Conservation (phyloP, 2,329 filamentous ascomycete species). For the Aspergillus melleus region DNA sequence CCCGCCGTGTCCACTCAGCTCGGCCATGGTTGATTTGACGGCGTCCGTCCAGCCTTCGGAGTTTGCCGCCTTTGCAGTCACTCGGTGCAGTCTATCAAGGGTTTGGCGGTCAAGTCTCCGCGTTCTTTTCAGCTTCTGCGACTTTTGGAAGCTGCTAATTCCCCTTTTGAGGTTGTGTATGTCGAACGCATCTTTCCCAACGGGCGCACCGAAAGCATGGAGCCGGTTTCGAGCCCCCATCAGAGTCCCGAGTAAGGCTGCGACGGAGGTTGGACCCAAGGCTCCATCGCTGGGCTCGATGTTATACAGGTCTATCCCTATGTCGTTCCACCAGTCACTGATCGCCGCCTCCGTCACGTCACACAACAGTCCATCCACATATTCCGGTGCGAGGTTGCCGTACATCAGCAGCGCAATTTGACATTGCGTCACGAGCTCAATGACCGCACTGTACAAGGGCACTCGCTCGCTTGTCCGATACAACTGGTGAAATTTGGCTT, state of each 20-base stretch:
- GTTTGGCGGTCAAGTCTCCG: conserved; percentile 81
- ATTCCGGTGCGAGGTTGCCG: conserved; percentile 80
- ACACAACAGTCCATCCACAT: conserved; percentile 88
- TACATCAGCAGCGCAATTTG: conserved; percentile 88
- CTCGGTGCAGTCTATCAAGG: conserved; percentile 73
- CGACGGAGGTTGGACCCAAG: conserved; percentile 85
- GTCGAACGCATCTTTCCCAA: conserved; percentile 90
- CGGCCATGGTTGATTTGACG: conserved; percentile 91
- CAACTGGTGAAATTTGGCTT: conserved; percentile 87
- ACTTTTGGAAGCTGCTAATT: conserved; percentile 86
- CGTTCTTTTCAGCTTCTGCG: conserved; percentile 75
- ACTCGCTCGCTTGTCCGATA: conserved; percentile 86
- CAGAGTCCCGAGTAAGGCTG: conserved; percentile 80
- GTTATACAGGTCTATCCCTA: conserved; percentile 89
- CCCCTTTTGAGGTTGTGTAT: conserved; percentile 77
- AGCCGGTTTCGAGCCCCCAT: conserved; percentile 89
- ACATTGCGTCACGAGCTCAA: conserved; percentile 87
- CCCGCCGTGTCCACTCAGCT: conserved; percentile 88
- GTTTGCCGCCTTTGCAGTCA: conserved; percentile 86
- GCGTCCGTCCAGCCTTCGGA: conserved; percentile 89
- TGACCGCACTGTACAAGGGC: conserved; percentile 72
- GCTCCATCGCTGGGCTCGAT: conserved; percentile 91
- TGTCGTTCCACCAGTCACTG: conserved; percentile 93
- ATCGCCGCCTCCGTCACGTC: conserved; percentile 89
- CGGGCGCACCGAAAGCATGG: conserved; percentile 78